Evolutionary conservation across 495 filamentous ascomycete genomes (phyloP).

Genomic region (Wilcoxina mikolae): DNA sequence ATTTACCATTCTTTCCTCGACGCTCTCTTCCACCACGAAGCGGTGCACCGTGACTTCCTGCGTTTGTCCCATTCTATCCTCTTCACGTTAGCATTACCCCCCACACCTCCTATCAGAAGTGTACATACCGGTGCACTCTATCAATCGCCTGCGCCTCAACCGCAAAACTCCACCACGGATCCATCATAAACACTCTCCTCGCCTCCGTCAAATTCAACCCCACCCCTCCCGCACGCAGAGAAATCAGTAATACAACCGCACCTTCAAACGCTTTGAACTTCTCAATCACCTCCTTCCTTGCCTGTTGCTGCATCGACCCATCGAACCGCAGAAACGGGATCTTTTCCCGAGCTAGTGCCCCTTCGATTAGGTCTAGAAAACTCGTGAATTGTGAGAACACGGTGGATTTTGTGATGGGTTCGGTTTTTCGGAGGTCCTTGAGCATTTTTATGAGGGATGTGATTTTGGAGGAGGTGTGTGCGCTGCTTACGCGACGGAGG

Average conservation of each 20-base stretch:
- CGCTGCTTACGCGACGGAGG: constrained; percentile 57
- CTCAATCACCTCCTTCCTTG: constrained; percentile 55
- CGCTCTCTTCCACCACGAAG: constrained; percentile 78
- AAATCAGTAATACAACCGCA: constrained; percentile 58
- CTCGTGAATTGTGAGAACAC: constrained; percentile 96
- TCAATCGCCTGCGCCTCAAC: constrained; percentile 97
- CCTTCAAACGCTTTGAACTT: constrained; percentile 46
- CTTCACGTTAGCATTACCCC: no score
- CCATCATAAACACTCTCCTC: constrained; percentile 90
- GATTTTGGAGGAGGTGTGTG: constrained; percentile 75
- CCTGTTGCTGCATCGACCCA: constrained; percentile 75
- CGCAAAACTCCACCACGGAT: constrained; percentile 98
- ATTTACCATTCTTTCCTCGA: constrained; percentile 80
- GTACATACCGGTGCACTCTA: constrained; percentile 90
- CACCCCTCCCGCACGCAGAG: constrained; percentile 80
- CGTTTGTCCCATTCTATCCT: constrained; percentile 95
- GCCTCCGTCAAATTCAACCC: constrained; percentile 85
- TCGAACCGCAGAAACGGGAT: constrained; percentile 79
- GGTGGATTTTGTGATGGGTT: constrained; percentile 65
- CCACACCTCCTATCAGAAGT: no score
- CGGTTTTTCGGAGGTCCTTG: constrained; percentile 43
- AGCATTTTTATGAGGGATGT: constrained; percentile 62
- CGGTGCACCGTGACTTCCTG: constrained; percentile 70
- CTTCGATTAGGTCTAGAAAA: constrained; percentile 79
- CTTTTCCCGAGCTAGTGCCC: constrained; percentile 45